Evolutionary conservation across 768 basidiomycete genomes (phyloP), one percentile per base, ranked within the genome.

Genomic region (Russula brevipes): DNA sequence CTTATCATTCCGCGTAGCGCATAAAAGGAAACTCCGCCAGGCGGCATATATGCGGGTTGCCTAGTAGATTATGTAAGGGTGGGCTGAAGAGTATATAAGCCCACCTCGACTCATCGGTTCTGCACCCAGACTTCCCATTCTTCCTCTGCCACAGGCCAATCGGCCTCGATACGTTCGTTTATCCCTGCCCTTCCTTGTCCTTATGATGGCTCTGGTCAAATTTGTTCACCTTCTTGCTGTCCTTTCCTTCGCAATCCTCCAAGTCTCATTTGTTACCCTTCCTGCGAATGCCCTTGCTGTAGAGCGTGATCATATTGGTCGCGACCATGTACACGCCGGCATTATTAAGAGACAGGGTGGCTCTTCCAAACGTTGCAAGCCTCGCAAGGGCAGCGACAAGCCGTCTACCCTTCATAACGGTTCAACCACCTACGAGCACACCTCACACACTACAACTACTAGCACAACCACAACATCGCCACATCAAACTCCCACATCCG

Each of bases 221-320:
- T 70, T 87, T 53, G 70, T 87, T 70, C 81, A 80, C 69, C 73
- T 89, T 64, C 33, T 90, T 57, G 81, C 87, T 24, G 64, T 90
- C 45, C 76, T 82, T 16, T 76, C 85, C 31, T 70, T 91, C 57
- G 81, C 84, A 24, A 69, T 89, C 65, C 62, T 89, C 64, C 77
- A 81, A 52, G 76, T 77, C 67, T 79, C 83, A 6, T 78, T 81
- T 60, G 77, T 70, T 38, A 71, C 82, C 0, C 60, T 76, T 7
- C 78, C 80, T 30, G 82, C 76, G 45, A 77, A 76, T 66, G 88
- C 88, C 7, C 76, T 91, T 54, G 78, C 78, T 5, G 68, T 81
- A 5, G 71, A 71, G 51, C 19, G 70, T 71, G 60, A 72, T 57
- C 68, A 77, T 69, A 70, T 78, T 42, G 80, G 75, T 52, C 82